Conservation (phyloP, 768 basidiomycete genomes). For the Astraeus odoratus region DNA sequence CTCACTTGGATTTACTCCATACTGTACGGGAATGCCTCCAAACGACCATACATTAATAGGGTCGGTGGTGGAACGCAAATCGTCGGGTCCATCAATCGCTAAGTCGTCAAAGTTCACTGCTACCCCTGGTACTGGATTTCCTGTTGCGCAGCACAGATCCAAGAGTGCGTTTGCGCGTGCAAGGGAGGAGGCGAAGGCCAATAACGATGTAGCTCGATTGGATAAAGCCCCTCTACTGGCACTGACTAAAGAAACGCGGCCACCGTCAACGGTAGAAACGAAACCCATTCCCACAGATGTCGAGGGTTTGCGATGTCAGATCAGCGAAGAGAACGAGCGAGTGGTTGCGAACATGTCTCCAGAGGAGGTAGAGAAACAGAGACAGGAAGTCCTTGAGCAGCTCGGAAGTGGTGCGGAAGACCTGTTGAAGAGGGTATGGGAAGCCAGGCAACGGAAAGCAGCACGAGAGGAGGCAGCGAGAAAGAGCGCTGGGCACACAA, state of each 20-base stretch:
- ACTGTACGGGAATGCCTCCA: conserved; percentile 17
- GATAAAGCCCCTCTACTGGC: conserved; percentile 18
- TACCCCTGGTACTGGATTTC: conserved; percentile 45
- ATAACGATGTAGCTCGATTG: conserved; percentile 15
- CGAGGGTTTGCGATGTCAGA: conserved; percentile 46
- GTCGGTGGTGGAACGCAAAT: conserved; percentile 40
- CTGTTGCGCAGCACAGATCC: conserved; percentile 55
- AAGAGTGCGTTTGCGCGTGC: conserved; percentile 53
- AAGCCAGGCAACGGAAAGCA: conserved; percentile 2
- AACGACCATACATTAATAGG: conserved; percentile 31
- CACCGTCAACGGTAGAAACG: conserved; percentile 1
- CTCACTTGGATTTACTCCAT: neutral
- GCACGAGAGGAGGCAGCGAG: neutral
- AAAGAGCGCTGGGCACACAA: neutral
- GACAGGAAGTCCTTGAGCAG: conserved; percentile 56
- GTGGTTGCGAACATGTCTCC: conserved; percentile 62
- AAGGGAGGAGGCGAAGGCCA: conserved; percentile 29
- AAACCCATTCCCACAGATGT: conserved; percentile 19
- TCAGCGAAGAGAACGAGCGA: conserved; percentile 60
- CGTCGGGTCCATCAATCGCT: conserved; percentile 15
- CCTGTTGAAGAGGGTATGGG: conserved; percentile 35
- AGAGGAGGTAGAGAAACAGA: conserved; percentile 62
- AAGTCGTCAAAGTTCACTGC: conserved; percentile 17
- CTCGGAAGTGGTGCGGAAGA: conserved; percentile 65
- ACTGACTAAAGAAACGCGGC: conserved; percentile 14